These are phyloP conservation scores for Fusarium staphyleae DNA, from an alignment of 2,329 filamentous ascomycete species.

Conservation along the genomic window DNA sequence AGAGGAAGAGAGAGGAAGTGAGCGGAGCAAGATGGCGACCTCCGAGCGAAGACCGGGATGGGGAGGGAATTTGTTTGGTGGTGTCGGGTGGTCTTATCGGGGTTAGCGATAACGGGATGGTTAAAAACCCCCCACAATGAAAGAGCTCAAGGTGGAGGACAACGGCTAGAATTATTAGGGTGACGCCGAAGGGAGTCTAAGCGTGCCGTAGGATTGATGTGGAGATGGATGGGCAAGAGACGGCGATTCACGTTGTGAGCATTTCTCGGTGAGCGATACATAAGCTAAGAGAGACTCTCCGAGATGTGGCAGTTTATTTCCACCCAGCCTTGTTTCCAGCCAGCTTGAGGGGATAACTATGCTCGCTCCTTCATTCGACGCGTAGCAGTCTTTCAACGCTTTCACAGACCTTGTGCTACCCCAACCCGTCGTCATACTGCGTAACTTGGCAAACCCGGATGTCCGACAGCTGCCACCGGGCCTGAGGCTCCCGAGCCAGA, in stretches of 20 bases:
- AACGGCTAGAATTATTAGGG: constrained; percentile 13
- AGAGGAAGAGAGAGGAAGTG: constrained; percentile 15
- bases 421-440: neutral
- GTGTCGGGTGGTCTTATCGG: constrained; percentile 41
- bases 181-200: constrained; percentile 19
- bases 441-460: constrained; percentile 3
- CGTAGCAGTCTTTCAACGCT: neutral
- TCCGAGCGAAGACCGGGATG: constrained; percentile 41
- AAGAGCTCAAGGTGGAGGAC: constrained; percentile 4
- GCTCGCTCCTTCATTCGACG: neutral
- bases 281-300: constrained; percentile 5
- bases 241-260: neutral
- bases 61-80: constrained; percentile 43
- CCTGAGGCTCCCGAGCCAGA: constrained; percentile 4
- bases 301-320: constrained; percentile 3
- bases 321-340: constrained; percentile 6
- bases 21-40: constrained; percentile 31
- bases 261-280: constrained; percentile 27
- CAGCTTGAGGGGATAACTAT: neutral
- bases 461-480: constrained; percentile 8
- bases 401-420: neutral
- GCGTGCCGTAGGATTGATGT: constrained; percentile 17
- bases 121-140: constrained; percentile 18
- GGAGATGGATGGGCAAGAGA: constrained; percentile 20
- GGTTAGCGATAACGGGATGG: constrained; percentile 36